Base-by-base conservation (phyloP, 2,329 filamentous ascomycete genomes). In the Pseudogymnoascus sp. region DNA sequence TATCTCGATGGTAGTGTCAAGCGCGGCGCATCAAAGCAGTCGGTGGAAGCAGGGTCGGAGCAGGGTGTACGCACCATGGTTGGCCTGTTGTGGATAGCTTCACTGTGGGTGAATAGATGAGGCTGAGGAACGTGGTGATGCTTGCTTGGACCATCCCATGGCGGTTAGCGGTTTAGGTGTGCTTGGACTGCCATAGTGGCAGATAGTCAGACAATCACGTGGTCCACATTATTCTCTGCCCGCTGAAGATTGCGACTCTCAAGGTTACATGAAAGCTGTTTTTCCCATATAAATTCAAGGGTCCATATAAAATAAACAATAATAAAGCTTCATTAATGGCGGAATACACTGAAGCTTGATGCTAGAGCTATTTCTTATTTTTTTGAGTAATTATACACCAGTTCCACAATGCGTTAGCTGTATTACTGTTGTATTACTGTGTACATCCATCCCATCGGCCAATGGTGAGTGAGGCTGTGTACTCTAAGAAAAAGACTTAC, bases 21-120 rank as follows among this genome's bases (percentile, higher is more conserved):
- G 7, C 7, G n/a, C 8, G 28, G 39, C n/a, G 14, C 21, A 34
- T 36, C 10, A 10, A 45, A 23, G 36, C 36, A 45, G 25, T n/a
- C 3, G 21, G 11, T 16, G 6, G 11, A 6, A 61, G 34, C 4
- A 25, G 14, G 14, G 60, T 39, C 4, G n/a, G n/a, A 19, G 19
- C 13, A 39, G n/a, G 34, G 7, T 36, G 34, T 45, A 61, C 60
- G 34, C 34, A 61, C 60, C 60, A 61, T 61, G 34, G 39, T 61
- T 39, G 51, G 51, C 51, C 51, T 57, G 51, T 57, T 51, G 16
- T 51, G 36, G 16, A 48, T 62, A 62, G 60, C 36, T 62, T 48
- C 41, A 62, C 60, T 48, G 25, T 61, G 34, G 34, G 34, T 48
- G 34, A 13, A 16, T 16, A 41, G 36, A 48, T 39, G 21, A 39